phyloP scores from a whole-genome alignment of 2,329 filamentous ascomycete species.

The Cordyceps cicadae region DNA sequence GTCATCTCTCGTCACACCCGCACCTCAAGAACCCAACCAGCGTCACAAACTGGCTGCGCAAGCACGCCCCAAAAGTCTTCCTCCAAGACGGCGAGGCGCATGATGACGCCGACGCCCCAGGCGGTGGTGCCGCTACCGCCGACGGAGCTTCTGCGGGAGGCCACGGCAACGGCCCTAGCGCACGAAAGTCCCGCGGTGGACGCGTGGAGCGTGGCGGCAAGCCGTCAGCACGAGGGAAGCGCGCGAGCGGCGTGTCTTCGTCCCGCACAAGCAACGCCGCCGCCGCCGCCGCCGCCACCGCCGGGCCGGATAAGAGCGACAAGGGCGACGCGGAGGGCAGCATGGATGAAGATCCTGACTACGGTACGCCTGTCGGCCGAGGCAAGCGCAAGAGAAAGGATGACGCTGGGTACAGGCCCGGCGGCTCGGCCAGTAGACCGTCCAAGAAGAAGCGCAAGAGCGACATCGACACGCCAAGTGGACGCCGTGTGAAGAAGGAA shows the following conservation, averaged over 20 bases:
- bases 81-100: constrained; percentile 60
- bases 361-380: constrained; percentile 25
- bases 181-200: constrained; percentile 29
- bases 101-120: constrained; percentile 22
- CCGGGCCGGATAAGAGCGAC: constrained; percentile 18
- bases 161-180: constrained; percentile 17
- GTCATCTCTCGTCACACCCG: constrained; percentile 30
- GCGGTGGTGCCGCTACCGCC: constrained; percentile 24
- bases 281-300: background rate
- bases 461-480: constrained; percentile 32
- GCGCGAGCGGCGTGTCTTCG: constrained; percentile 18
- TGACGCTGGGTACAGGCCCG: constrained; percentile 51
- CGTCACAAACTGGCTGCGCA: constrained; percentile 90
- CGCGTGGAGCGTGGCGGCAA: constrained; percentile 29
- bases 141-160: constrained; percentile 11
- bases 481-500: constrained; percentile 30
- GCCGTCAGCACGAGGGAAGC: constrained; percentile 31
- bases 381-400: constrained; percentile 51
- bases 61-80: constrained; percentile 77
- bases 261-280: constrained; percentile 24
- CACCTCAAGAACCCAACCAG: constrained; percentile 67
- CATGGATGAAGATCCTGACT: constrained; percentile 34
- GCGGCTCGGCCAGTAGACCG: constrained; percentile 45
- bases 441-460: constrained; percentile 54
- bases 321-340: constrained; percentile 25